Percentiles rank a stretch among this genome's conserved stretches.
phyloP scores from a whole-genome alignment of 495 filamentous ascomycete genomes.

The Xylaria scruposa region DNA sequence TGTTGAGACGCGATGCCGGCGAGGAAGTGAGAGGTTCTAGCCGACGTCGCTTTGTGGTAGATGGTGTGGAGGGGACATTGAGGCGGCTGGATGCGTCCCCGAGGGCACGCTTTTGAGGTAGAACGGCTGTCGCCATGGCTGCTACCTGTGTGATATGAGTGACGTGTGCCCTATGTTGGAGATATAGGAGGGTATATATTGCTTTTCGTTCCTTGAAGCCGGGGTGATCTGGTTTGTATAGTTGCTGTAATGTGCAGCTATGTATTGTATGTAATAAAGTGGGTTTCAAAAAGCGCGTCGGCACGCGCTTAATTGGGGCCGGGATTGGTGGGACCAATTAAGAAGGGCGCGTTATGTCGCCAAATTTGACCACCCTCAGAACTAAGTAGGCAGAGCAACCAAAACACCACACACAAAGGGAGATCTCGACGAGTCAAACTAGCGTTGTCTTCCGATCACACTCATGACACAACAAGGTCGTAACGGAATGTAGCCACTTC shows the following conservation, averaged over 20 bases:
- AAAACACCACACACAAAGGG: too few species aligned
- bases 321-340: constrained; percentile 34
- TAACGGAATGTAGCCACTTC: too few species aligned
- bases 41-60: constrained; percentile 74
- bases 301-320: constrained; percentile 26
- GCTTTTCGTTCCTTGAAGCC: neutral
- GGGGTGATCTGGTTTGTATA: constrained; percentile 4
- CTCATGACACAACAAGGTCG: too few species aligned
- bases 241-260: constrained; percentile 7
- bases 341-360: constrained; percentile 24
- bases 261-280: constrained; percentile 33
- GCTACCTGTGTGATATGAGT: constrained; percentile 22
- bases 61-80: constrained; percentile 51
- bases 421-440: too few species aligned
- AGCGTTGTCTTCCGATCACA: too few species aligned
- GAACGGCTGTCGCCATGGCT: constrained; percentile 49
- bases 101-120: constrained; percentile 62
- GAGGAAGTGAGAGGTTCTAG: constrained; percentile 65
- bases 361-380: neutral
- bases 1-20: constrained; percentile 60
- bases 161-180: neutral
- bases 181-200: constrained; percentile 8
- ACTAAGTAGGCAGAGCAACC: too few species aligned
- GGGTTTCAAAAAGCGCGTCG: constrained; percentile 38
- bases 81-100: constrained; percentile 57